phyloP scores from a whole-genome alignment of 2,329 filamentous ascomycete genomes.

The Beauveria varroae region DNA sequence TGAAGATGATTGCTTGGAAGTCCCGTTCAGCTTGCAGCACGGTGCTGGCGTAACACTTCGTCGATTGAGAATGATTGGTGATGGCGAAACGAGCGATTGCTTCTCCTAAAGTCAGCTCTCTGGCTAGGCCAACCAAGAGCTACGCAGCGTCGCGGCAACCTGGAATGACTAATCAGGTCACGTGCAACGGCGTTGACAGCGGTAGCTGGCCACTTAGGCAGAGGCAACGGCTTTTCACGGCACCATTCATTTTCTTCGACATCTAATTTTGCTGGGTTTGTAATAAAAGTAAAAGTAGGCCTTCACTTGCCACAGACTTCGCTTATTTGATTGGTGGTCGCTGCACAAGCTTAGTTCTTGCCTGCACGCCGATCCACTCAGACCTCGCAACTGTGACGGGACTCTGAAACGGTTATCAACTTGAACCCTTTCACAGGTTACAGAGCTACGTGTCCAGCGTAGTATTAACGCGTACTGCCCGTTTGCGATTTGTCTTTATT shows the following conservation, averaged over 20 bases:
- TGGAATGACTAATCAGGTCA: slow-evolving; percentile 8
- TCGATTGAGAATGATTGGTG: background rate
- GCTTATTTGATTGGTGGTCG: no score
- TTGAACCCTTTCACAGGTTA: background rate
- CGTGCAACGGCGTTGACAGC: background rate
- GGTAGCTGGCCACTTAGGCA: background rate
- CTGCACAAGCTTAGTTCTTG: background rate
- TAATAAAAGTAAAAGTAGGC: no score
- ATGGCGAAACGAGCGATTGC: background rate
- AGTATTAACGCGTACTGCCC: background rate
- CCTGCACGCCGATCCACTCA: background rate
- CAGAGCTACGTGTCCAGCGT: background rate
- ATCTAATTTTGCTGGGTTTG: no score
- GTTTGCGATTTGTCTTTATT: background rate
- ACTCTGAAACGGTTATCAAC: background rate
- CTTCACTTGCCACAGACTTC: no score
- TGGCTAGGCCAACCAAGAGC: slow-evolving; percentile 8
- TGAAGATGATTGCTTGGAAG: no score
- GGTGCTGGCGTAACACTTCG: background rate
- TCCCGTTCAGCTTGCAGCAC: background rate
- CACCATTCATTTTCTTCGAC: no score
- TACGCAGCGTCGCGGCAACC: slow-evolving; percentile 6
- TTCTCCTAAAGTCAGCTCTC: slow-evolving; percentile 1
- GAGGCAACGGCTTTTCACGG: background rate
- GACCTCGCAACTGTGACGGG: background rate